phyloP scores from a whole-genome alignment of 768 basidiomycete species.

The Gloeopeniophorella convolvens region DNA sequence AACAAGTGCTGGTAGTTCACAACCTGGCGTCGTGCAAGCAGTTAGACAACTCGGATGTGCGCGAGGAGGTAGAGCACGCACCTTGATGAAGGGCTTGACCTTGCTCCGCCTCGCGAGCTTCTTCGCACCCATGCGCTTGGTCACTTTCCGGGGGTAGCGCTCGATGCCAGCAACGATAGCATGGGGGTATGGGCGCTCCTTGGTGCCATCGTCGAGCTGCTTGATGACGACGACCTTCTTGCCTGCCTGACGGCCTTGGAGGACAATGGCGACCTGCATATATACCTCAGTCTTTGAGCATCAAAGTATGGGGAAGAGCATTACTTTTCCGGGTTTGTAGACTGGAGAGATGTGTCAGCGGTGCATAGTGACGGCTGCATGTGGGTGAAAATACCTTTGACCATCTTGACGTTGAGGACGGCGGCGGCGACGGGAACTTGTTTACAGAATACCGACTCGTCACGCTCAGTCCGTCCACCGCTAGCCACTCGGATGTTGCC shows the following conservation, averaged over 20 bases:
- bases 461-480: background rate
- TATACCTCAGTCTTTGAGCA: constrained; percentile 1
- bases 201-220: constrained; percentile 94
- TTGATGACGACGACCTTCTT: constrained; percentile 99
- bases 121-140: constrained; percentile 95
- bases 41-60: background rate
- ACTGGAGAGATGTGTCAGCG: constrained; percentile 38
- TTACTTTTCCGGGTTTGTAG: constrained; percentile 92
- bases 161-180: constrained; percentile 98
- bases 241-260: constrained; percentile 98
- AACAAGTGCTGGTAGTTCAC: constrained; percentile 99
- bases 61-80: constrained; percentile 30
- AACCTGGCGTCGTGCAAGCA: constrained; percentile 41
- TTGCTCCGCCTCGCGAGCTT: constrained; percentile 87
- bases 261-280: constrained; percentile 84
- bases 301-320: constrained; percentile 1
- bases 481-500: constrained; percentile 27
- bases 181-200: constrained; percentile 94
- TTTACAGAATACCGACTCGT: constrained; percentile 10
- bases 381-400: constrained; percentile 22
- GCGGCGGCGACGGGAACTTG: constrained; percentile 14
- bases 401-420: constrained; percentile 24
- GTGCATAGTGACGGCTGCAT: background rate
- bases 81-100: constrained; percentile 99
- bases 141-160: constrained; percentile 97